Evolutionary conservation across 108 stramenopile species (phyloP).

Genomic region (Skeletonema marinoi): DNA sequence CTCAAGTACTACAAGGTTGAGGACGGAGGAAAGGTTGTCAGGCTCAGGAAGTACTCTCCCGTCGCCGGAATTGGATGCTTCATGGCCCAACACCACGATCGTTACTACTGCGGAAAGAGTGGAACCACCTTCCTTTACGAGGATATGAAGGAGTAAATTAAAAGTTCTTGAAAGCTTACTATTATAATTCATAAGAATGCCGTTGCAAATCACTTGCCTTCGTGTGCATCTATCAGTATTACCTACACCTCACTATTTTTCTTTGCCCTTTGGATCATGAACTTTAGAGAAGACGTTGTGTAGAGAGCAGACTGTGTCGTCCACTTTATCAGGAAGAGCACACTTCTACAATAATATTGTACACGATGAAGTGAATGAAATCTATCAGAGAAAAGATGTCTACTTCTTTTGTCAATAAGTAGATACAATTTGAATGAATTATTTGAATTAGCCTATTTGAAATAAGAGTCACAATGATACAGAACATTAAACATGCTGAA

Average conservation of each 20-base stretch:
- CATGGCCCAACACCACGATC: conserved; percentile 99
- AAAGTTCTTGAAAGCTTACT: background rate
- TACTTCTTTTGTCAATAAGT: too few relatives aligned
- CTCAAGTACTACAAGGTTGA: conserved; percentile 99
- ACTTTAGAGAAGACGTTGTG: too few relatives aligned
- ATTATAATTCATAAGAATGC: background rate
- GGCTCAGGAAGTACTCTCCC: conserved; percentile 96
- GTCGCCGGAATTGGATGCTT: conserved; percentile 97
- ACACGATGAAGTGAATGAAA: too few relatives aligned
- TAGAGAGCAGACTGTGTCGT: too few relatives aligned
- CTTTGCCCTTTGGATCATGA: too few relatives aligned
- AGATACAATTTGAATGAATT: conserved; percentile 2
- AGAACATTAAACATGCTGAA: background rate
- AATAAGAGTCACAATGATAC: background rate
- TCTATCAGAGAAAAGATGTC: too few relatives aligned
- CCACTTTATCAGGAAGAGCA: too few relatives aligned
- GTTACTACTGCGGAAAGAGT: conserved; percentile 99
- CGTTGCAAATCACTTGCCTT: background rate
- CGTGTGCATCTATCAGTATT: too few relatives aligned
- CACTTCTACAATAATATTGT: too few relatives aligned
- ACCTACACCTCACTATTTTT: too few relatives aligned
- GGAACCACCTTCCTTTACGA: conserved; percentile 94
- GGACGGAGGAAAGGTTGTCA: conserved; percentile 95
- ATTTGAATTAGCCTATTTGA: conserved; percentile 3
- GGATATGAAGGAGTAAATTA: conserved; percentile 90